Base-by-base conservation (phyloP, 495 filamentous ascomycete genomes). In the Tuber indicum region DNA sequence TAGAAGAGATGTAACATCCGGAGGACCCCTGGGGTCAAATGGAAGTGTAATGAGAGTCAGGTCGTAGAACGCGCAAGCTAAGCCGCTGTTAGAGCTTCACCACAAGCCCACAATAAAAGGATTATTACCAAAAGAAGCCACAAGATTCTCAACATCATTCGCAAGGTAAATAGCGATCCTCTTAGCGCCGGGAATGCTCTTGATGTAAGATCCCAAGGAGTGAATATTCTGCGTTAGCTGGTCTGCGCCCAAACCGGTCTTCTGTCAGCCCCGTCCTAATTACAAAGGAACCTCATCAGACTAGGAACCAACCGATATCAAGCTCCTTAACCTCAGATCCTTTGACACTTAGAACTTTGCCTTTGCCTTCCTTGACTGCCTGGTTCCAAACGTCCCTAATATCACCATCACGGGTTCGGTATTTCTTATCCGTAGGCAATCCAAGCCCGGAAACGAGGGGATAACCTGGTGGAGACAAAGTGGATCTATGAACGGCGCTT, bases 381-480 rank as follows among this genome's bases (percentile, higher is more conserved):
- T 90, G 87, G 75, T 91, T 91, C 96, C 96, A 99, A 71, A 99
- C 87, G 84, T 99, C 96, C 71, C 96, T 89, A 75, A 99, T 87
- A 79, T 99, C 96, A 26, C 96, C 96, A 84, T 96, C 90, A 79
- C 91, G 89, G 76, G 87, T 87, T 0, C 90, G 87, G 91, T 94
- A 98, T 84, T 92, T 92, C 26, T 92, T 91, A 41, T 91, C 91
- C 12, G 91, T 92, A 1, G 92, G 87, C 39, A 99, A 92, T 79
- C 91, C 92, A 70, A 99, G 86, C 21, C 96, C 95, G 39, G 89
- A 86, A 75, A 91, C 90, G 21, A 98, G 89, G 12, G 93, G 92
- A 85, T 93, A 92, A 72, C 93, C 91, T 84, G 94, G 90, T 19
- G 94, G 94, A n/a, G 91, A 91, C 72, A 93, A 91, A 32, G 91